Conservation (phyloP, 2,329 filamentous ascomycete genomes). For the Calcarisporium arbuscula region DNA sequence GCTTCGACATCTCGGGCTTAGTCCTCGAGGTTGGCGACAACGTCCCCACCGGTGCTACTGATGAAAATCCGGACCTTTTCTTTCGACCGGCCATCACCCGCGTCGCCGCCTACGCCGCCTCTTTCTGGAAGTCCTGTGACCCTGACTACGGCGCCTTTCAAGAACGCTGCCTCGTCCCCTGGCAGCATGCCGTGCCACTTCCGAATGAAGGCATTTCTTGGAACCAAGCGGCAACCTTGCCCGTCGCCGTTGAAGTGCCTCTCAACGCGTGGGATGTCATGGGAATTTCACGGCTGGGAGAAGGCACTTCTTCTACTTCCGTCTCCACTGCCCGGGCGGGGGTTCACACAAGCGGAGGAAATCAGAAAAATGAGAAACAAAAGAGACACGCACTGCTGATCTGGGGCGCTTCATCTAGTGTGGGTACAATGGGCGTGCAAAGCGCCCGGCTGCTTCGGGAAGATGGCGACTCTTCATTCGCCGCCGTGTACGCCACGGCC, state of each 20-base stretch:
- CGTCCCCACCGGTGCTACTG: constrained; percentile 21
- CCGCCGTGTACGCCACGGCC: constrained; percentile 35
- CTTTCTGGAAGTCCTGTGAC: constrained; percentile 33
- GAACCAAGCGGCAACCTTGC: constrained; percentile 33
- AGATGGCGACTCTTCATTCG: constrained; percentile 23
- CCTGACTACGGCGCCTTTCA: constrained; percentile 43
- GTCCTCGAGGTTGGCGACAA: constrained; percentile 34
- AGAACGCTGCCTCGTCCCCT: constrained; percentile 33
- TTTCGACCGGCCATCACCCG: constrained; percentile 29
- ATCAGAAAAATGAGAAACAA: neutral
- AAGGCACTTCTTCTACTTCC: constrained; percentile 8
- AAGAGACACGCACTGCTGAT: constrained; percentile 30
- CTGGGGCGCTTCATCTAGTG: constrained; percentile 39
- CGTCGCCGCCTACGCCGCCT: constrained; percentile 30
- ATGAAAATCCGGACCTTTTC: constrained; percentile 5
- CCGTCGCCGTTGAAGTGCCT: constrained; percentile 29
- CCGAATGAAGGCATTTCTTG: constrained; percentile 26
- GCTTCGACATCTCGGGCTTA: constrained; percentile 36
- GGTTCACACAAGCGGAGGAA: no score
- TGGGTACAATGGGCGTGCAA: constrained; percentile 38
- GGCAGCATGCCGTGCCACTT: constrained; percentile 31
- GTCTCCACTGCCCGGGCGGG: no score
- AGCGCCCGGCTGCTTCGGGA: constrained; percentile 27
- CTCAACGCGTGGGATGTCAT: constrained; percentile 32
- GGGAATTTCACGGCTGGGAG: constrained; percentile 21